Base-by-base conservation (phyloP, 2,329 filamentous ascomycete species). In the Penicillium sclerotiorum region DNA sequence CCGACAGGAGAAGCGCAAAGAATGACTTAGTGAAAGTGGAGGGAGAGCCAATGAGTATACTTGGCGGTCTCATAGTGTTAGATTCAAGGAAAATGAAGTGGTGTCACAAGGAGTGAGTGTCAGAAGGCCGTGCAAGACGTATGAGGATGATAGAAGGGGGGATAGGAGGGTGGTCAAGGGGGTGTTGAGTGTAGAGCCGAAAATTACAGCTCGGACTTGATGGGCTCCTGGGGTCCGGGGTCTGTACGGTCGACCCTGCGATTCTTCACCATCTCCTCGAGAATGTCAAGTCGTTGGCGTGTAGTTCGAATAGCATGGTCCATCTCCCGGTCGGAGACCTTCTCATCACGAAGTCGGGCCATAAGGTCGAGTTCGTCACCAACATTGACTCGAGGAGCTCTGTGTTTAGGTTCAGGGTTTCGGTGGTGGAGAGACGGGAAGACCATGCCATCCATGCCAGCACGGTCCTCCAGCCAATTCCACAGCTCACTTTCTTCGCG, bases 391-490 rank as follows among this genome's bases (percentile, higher is more conserved):
- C 61, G 72, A 47, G 74, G 78, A 58, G 68, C 73, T 57, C 81
- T 72, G 50, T 75, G 77, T 38, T 45, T 52, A 73, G 76, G 53
- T n/a, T 66, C 62, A 8, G 59, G 48, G n/a, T 59, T 55, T 27
- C 55, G 55, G 33, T 68, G 50, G 25, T 52, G 63, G 20, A 59
- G 57, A 3, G 61, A 64, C 13, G 72, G 70, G 36, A 75, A 69
- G 13, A 69, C 62, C 40, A 75, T 65, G 4, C 77, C 75, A 48
- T 90, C 87, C 66, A 94, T 75, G 2, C 90, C 88, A 1, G 90
- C 86, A 15, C 92, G 81, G 61, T 95, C 89, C 69, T 96, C 92
- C 4, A 96, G 76, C 92, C 92, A 96, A 50, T 89, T 86, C 92
- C 92, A 96, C 8, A 96, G 75, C 61, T 94, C 90, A 57, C 83